Evolutionary conservation across 2,329 filamentous ascomycete genomes (phyloP), one percentile per base, ranked within the genome.

Genomic region (Scytalidium lignicola): DNA sequence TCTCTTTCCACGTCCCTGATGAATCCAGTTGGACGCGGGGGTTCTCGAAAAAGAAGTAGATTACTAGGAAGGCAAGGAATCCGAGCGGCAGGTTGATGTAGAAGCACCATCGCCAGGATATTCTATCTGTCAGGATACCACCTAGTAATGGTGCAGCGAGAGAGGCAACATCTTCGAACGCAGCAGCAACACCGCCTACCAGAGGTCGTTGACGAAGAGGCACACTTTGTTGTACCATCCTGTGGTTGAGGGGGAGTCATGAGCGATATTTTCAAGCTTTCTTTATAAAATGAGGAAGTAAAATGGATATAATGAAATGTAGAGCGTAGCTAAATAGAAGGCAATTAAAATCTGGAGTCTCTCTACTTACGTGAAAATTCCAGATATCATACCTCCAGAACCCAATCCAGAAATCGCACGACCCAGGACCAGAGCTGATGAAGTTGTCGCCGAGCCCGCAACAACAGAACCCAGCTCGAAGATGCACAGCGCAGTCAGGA

Each of bases 1-100:
- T 63, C 68, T 67, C 71, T 46, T 71, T 67, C 10, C 74, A 58
- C 9, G 70, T 70, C 12, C 26, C 18, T 48, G 49, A 13, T 29
- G 29, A 17, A 39, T 32, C 6, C 47, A 41, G 50, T 57, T 19
- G 62, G 69, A 39, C 51, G 60, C 62, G 10, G 64, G 57, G 54
- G 74, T 66, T 43, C 63, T 21, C 10, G 49, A 68, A 61, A 51
- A 72, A 52, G 10, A 72, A 43, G 28, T 67, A 54, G 3, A 61
- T 23, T 22, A 62, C 58, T 7, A 43, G 19, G 18, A 43, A 26
- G 19, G 41, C 22, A 4, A 43, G 3, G 9, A 21, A 6, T 8
- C 41, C 41, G 17, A 22, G 71, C n/a, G 64, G 69, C 19, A 71
- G 58, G 43, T 71, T 71, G 53, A 53, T 55, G 47, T 51, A 55